A percentile compares a stretch with the other conserved stretches of the same genome.
phyloP scores from a whole-genome alignment of 352 stramenopile genomes.

The Pythium plurisporium region DNA sequence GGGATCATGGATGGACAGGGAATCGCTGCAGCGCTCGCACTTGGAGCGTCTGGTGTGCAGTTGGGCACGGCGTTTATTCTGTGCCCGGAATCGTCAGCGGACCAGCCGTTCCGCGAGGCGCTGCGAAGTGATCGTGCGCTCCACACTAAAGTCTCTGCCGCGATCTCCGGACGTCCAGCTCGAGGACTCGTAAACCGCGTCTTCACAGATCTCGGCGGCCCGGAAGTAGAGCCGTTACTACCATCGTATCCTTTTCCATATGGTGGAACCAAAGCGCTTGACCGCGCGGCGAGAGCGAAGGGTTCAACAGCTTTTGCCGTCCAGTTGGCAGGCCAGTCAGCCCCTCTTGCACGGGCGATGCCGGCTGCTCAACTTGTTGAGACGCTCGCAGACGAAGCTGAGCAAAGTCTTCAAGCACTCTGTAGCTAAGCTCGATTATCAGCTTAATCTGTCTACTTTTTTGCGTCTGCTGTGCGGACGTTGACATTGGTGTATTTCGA shows the following conservation, averaged over 20 bases:
- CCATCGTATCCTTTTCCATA: slow-evolving; percentile 22
- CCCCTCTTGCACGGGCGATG: slow-evolving; percentile 33
- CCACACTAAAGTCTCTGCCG: slow-evolving; percentile 25
- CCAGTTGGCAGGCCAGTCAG: slow-evolving; percentile 20
- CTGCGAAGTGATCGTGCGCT: slow-evolving; percentile 17
- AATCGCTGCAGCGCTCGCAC: slow-evolving; percentile 30
- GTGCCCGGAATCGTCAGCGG: slow-evolving; percentile 38
- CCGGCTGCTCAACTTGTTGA: slow-evolving; percentile 7
- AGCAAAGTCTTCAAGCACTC: neutral
- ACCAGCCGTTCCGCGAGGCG: slow-evolving; percentile 25
- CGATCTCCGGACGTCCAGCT: slow-evolving; percentile 41
- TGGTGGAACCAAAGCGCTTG: slow-evolving; percentile 13
- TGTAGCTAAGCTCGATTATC: too few species aligned
- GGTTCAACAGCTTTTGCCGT: slow-evolving; percentile 20
- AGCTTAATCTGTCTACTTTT: too few species aligned
- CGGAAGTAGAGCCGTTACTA: neutral
- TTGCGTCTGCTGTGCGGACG: neutral
- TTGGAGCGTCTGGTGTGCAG: slow-evolving; percentile 55
- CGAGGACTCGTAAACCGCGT: slow-evolving; percentile 39
- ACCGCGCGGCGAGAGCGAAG: slow-evolving; percentile 4
- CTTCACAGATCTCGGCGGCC: slow-evolving; percentile 26
- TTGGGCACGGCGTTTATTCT: slow-evolving; percentile 58
- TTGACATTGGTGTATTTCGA: neutral
- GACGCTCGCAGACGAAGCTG: slow-evolving; percentile 4
- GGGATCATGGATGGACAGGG: slow-evolving; percentile 48